Base-by-base conservation (phyloP, 257 asterid species). In the Solanum sejunctum region DNA sequence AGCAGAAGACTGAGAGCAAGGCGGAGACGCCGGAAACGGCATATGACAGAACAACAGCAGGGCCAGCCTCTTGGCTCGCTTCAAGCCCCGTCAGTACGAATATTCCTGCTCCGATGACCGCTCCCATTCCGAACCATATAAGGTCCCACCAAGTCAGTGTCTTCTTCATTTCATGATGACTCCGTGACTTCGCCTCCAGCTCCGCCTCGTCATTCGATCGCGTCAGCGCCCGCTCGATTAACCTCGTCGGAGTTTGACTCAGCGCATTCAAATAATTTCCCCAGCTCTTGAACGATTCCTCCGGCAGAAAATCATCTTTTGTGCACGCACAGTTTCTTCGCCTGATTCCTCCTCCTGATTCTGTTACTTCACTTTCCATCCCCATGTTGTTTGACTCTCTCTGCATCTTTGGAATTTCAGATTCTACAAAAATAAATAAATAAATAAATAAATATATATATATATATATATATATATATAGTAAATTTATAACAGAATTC, bases 81-180 rank as follows among this genome's bases (percentile, higher is more conserved):
- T 91, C 98, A 9, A 81, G 88, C 2, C 97, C 97, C 6, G 98
- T 94, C 36, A 93, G 91, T 23, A 94, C 98, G 83, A 95, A 95
- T 51, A 95, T 93, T 1, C 98, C 98, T 28, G 98, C 98, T 1
- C 98, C 98, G 52, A 95, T 92, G 56, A 95, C 98, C 5, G 98
- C 97, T 1, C 98, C 98, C 97, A 95, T 91, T 1, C 98, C 98
- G 51, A 95, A 95, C 98, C 98, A 93, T 70, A 95, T 92, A 12
- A 95, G 84, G 82, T 95, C 98, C 97, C 97, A 95, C 98, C 98
- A 95, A 0, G 91, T 45, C 20, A 95, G 92, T 2, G 93, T 95
- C 90, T 82, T 90, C 92, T 93, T 95, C 98, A 95, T 93, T 86
- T 91, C 88, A 71, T 88, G 64, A 43, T 88, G 85, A 51, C 98